phyloP scores from a whole-genome alignment of 768 basidiomycete species.

The Auriscalpium microsporum region DNA sequence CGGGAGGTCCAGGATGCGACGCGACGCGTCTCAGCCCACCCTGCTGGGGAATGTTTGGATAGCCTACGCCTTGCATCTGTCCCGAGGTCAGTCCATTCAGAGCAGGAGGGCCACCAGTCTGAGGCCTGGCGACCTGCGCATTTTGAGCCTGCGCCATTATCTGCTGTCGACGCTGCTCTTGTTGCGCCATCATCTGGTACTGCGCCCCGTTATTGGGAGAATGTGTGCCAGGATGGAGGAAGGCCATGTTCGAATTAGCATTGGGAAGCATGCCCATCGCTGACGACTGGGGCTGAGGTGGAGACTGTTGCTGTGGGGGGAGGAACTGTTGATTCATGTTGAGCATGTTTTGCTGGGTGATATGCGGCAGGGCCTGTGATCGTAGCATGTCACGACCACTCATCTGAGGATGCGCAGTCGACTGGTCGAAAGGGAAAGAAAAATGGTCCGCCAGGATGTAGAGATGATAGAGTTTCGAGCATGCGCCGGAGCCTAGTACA shows the following conservation, averaged over 20 bases:
- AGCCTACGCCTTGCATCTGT: slow-evolving; percentile 35
- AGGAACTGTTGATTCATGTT: slow-evolving; percentile 27
- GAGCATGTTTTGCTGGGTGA: slow-evolving; percentile 28
- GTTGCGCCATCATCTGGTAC: neutral
- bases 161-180: slow-evolving; percentile 14
- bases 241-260: slow-evolving; percentile 1
- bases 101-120: slow-evolving; percentile 23
- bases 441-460: slow-evolving; percentile 10
- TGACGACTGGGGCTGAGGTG: slow-evolving; percentile 29
- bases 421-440: slow-evolving; percentile 4
- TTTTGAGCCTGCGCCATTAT: slow-evolving; percentile 25
- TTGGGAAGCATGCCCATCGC: slow-evolving; percentile 29
- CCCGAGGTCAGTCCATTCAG: slow-evolving; percentile 27
- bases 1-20: slow-evolving; percentile 40
- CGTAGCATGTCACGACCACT: slow-evolving; percentile 43
- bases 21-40: slow-evolving; percentile 44
- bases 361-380: slow-evolving; percentile 33
- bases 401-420: slow-evolving; percentile 29
- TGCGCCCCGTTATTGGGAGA: slow-evolving; percentile 16
- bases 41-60: slow-evolving; percentile 36
- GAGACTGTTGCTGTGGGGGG: slow-evolving; percentile 30
- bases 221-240: neutral
- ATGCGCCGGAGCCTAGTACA: slow-evolving; percentile 13
- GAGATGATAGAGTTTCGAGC: slow-evolving; percentile 15
- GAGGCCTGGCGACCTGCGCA: slow-evolving; percentile 24